Percentiles rank a stretch among this genome's conserved stretches.
These are phyloP conservation scores for Camellia sinensis DNA, from an alignment of 148 eudicot species.

Conservation along the genomic window DNA sequence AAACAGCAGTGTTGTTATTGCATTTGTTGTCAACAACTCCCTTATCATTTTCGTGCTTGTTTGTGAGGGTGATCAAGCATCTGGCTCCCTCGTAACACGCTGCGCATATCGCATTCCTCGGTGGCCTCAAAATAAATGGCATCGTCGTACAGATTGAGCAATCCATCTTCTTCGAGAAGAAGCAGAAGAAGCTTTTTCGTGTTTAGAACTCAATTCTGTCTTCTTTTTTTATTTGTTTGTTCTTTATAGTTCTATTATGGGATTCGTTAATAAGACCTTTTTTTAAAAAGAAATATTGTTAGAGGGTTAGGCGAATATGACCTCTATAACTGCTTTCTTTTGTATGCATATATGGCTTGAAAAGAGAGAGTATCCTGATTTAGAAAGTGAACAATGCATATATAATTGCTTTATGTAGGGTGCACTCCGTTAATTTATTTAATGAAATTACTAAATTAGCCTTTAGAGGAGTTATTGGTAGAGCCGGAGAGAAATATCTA, in stretches of 20 bases:
- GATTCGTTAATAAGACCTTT: not conserved
- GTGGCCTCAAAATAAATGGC: constrained; percentile 76
- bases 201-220: not conserved
- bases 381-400: not conserved
- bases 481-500: not conserved
- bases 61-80: no score
- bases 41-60: no score
- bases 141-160: constrained; percentile 76
- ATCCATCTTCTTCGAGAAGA: constrained; percentile 39
- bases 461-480: not conserved
- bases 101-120: constrained; percentile 77
- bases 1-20: constrained; percentile 1
- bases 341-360: not conserved
- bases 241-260: not conserved
- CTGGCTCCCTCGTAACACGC: constrained; percentile 64
- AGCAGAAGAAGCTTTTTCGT: not conserved
- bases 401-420: not conserved
- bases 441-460: constrained; percentile 5
- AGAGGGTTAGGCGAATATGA: not conserved
- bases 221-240: not conserved
- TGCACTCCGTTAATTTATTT: not conserved
- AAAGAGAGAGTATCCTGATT: not conserved
- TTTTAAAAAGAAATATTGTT: not conserved
- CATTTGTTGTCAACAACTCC: no score
- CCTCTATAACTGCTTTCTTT: not conserved